Percentiles rank a stretch among this genome's conserved stretches.
These are phyloP conservation scores for Aspergillus conjunctus DNA, from an alignment of 495 filamentous ascomycete genomes.

Conservation along the genomic window DNA sequence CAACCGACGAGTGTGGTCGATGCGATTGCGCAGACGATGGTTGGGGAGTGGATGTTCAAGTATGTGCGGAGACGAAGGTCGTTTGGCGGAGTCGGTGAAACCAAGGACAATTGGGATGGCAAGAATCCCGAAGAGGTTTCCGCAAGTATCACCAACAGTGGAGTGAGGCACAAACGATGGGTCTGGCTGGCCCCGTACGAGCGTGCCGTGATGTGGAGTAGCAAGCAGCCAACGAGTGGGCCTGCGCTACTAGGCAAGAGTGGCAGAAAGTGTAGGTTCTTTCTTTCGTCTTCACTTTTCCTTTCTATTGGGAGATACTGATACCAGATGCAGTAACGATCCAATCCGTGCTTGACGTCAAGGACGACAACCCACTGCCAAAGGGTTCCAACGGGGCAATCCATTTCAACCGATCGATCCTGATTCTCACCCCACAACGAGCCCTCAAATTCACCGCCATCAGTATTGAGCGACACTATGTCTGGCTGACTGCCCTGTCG, in stretches of 20 bases:
- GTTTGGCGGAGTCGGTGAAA: conserved; percentile 70
- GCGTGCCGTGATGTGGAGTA: conserved; percentile 95
- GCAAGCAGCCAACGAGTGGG: conserved; percentile 89
- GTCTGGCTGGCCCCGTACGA: conserved; percentile 98
- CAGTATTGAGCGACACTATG: conserved; percentile 82
- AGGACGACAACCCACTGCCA: conserved; percentile 87
- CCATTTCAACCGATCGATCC: conserved; percentile 88
- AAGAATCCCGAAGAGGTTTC: conserved; percentile 52
- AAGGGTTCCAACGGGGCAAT: conserved; percentile 59
- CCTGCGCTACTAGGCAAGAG: conserved; percentile 91
- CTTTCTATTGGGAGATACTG: conserved; percentile 23
- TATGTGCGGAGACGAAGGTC: conserved; percentile 92
- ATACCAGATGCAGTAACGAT: conserved; percentile 67
- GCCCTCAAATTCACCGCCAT: conserved; percentile 94
- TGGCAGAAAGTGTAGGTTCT: conserved; percentile 85
- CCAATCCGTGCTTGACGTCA: conserved; percentile 95
- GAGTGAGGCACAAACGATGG: conserved; percentile 90
- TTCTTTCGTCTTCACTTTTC: not conserved
- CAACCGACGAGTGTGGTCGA: conserved; percentile 88
- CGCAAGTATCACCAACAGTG: conserved; percentile 56
- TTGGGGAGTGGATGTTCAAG: conserved; percentile 99
- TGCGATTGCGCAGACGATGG: conserved; percentile 97
- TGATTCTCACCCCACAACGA: conserved; percentile 90
- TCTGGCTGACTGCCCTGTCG: conserved; percentile 92
- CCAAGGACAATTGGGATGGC: conserved; percentile 60